Evolutionary conservation across 176 grass and related monocot genomes (phyloP).

Genomic region (Zea mays): Zm-B73-REFERENCE-NAM-5.0 NC_050100.1:196214001-196214500

Average conservation of each 20-base stretch:
- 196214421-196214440: conserved; percentile 40
- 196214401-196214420: conserved; percentile 61
- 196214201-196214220: background rate
- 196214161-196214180: too few species aligned
- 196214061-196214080: conserved; percentile 61
- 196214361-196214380: background rate
- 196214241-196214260: background rate
- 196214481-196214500: background rate
- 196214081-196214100: conserved; percentile 43
- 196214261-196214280: background rate
- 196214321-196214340: conserved; percentile 27
- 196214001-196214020: conserved; percentile 46
- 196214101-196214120: background rate
- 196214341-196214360: background rate
- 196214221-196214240: background rate
- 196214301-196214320: conserved; percentile 45
- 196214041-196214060: conserved; percentile 42
- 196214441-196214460: conserved; percentile 42
- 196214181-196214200: background rate
- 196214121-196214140: background rate
- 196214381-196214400: conserved; percentile 28
- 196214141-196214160: background rate
- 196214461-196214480: background rate
- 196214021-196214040: conserved; percentile 32
- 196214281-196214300: background rate